Conservation (phyloP, 2,329 filamentous ascomycete species). For the Talaromyces sp. region DNA sequence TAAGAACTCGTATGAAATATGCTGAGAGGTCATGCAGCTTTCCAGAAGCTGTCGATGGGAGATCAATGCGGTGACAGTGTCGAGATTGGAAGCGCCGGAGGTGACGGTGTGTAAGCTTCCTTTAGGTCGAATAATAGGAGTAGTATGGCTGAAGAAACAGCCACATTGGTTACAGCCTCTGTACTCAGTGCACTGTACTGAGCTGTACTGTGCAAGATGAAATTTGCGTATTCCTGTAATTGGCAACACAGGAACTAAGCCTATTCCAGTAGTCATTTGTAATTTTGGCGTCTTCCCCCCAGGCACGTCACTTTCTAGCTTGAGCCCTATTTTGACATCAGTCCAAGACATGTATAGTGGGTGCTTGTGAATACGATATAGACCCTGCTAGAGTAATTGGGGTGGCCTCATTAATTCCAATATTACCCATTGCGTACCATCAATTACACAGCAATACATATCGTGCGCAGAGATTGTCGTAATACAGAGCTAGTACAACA, state of each 20-base stretch:
- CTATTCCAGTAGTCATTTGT: background rate
- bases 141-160: background rate
- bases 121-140: background rate
- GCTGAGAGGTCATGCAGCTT: background rate
- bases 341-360: background rate
- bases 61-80: background rate
- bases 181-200: background rate
- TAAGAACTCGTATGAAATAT: background rate
- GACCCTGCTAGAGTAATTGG: background rate
- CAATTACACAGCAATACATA: background rate
- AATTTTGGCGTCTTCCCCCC: background rate
- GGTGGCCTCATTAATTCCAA: background rate
- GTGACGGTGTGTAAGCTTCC: background rate
- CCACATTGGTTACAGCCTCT: background rate
- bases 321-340: background rate
- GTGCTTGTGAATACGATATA: background rate
- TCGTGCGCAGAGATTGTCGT: background rate
- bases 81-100: background rate
- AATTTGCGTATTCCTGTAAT: background rate
- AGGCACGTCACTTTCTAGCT: background rate
- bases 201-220: background rate
- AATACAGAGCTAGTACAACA: slow-evolving; percentile 2
- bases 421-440: background rate
- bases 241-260: background rate
- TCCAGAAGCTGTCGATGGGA: background rate